These are phyloP conservation scores for Hortiboletus campestris DNA, from an alignment of 768 basidiomycete genomes.

Conservation along the genomic window DNA sequence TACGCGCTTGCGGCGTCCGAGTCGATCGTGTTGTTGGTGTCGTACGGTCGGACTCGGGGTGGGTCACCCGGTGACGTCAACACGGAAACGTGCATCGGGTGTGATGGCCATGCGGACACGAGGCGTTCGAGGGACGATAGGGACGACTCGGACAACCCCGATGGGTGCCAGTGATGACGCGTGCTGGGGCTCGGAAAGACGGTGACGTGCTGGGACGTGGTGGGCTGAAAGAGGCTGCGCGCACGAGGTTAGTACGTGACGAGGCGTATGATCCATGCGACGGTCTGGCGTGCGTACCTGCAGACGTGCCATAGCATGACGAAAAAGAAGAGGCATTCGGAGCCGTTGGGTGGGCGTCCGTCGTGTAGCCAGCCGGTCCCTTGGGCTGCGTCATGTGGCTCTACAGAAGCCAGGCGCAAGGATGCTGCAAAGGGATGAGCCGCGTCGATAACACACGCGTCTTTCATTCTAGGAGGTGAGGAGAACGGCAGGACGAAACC, in stretches of 20 bases:
- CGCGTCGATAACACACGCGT: not conserved
- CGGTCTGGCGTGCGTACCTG: slow-evolving; percentile 39
- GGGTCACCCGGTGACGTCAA: not conserved
- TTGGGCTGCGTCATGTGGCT: slow-evolving; percentile 13
- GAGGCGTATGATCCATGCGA: too few species aligned
- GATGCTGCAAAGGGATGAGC: not conserved
- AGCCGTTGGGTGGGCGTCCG: slow-evolving; percentile 53
- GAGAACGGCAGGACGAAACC: not conserved
- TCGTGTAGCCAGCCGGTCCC: slow-evolving; percentile 57
- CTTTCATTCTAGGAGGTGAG: not conserved
- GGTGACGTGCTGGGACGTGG: not conserved
- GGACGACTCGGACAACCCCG: too few species aligned
- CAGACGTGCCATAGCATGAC: slow-evolving; percentile 83
- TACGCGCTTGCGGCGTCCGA: too few species aligned
- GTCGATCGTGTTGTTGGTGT: not conserved
- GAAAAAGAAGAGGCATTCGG: slow-evolving; percentile 66
- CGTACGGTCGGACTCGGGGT: not conserved
- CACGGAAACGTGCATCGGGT: slow-evolving; percentile 1
- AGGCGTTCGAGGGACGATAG: not conserved
- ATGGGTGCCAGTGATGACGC: too few species aligned
- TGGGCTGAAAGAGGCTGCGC: not conserved
- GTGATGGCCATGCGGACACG: not conserved
- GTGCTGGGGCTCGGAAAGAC: too few species aligned
- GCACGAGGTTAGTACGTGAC: too few species aligned
- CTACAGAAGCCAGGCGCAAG: not conserved